Evolutionary conservation across 768 basidiomycete species (phyloP).

Genomic region (Podaxis sp.): DNA sequence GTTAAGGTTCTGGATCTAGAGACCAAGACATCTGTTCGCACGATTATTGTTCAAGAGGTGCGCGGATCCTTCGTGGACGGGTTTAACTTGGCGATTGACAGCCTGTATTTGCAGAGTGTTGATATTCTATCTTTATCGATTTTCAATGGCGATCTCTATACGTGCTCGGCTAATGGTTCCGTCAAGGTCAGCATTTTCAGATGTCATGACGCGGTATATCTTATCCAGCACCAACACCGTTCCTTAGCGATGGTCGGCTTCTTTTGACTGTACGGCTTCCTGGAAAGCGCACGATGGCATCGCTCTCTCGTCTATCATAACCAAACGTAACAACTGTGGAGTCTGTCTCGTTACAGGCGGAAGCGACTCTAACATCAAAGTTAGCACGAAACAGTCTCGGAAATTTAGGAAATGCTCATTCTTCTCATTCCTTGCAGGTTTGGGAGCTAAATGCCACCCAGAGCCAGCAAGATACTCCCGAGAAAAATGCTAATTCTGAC

Average conservation of each 20-base stretch:
- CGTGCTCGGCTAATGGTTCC: conserved; percentile 65
- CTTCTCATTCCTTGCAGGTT: conserved; percentile 33
- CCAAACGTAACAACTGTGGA: conserved; percentile 30
- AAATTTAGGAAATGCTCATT: not conserved
- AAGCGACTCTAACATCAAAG: conserved; percentile 85
- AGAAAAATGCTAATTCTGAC: conserved; percentile 5
- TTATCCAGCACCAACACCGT: not conserved
- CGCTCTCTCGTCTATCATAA: conserved; percentile 75
- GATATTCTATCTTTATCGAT: conserved; percentile 84
- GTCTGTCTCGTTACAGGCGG: conserved; percentile 73
- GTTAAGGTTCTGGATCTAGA: conserved; percentile 91
- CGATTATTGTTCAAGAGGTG: conserved; percentile 84
- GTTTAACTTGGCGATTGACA: not conserved
- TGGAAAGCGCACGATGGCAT: conserved; percentile 85
- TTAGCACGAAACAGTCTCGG: conserved; percentile 24
- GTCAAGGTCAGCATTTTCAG: conserved; percentile 54
- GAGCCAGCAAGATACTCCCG: conserved; percentile 18
- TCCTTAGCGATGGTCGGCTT: conserved; percentile 72
- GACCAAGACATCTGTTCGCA: conserved; percentile 83
- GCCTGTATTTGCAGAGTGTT: conserved; percentile 45
- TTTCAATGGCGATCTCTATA: conserved; percentile 63
- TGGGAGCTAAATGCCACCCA: conserved; percentile 51
- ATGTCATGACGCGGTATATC: conserved; percentile 1
- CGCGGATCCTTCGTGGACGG: not conserved
- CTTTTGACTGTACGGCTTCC: conserved; percentile 81